Conservation (phyloP, 2,329 filamentous ascomycete genomes). For the Mariannaea sp. region DNA sequence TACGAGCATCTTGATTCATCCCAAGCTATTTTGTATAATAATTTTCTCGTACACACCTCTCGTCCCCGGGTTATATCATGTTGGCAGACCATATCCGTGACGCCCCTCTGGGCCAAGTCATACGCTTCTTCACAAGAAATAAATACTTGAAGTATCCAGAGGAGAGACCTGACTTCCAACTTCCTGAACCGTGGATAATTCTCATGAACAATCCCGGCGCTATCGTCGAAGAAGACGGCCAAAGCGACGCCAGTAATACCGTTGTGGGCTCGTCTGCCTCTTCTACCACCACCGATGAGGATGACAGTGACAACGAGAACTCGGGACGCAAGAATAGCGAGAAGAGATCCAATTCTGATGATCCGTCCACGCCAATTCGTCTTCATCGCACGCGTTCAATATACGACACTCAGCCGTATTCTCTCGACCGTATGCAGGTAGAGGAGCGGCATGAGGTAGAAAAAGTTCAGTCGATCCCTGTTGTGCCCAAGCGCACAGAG, state of each 20-base stretch:
- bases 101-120: constrained; percentile 61
- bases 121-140: constrained; percentile 59
- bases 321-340: constrained; percentile 9
- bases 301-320: constrained; percentile 16
- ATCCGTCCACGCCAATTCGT: constrained; percentile 18
- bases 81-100: constrained; percentile 53
- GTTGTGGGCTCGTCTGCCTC: constrained; percentile 32
- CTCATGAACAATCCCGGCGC: constrained; percentile 41
- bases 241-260: constrained; percentile 16
- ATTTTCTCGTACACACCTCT: too few species aligned
- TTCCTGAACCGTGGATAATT: constrained; percentile 50
- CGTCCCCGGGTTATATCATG: background rate
- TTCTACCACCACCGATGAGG: constrained; percentile 29
- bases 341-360: constrained; percentile 18
- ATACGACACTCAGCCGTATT: constrained; percentile 29
- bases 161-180: constrained; percentile 59
- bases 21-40: too few species aligned
- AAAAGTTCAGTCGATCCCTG: constrained; percentile 52
- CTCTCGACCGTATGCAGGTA: constrained; percentile 25
- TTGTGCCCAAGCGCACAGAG: constrained; percentile 53
- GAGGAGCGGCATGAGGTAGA: constrained; percentile 47
- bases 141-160: constrained; percentile 62
- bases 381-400: constrained; percentile 35
- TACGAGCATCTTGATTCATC: too few species aligned
- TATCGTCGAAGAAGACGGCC: constrained; percentile 21